Evolutionary conservation across 2,329 filamentous ascomycete genomes (phyloP).

Genomic region (Aspergillus pseudonomiae): DNA sequence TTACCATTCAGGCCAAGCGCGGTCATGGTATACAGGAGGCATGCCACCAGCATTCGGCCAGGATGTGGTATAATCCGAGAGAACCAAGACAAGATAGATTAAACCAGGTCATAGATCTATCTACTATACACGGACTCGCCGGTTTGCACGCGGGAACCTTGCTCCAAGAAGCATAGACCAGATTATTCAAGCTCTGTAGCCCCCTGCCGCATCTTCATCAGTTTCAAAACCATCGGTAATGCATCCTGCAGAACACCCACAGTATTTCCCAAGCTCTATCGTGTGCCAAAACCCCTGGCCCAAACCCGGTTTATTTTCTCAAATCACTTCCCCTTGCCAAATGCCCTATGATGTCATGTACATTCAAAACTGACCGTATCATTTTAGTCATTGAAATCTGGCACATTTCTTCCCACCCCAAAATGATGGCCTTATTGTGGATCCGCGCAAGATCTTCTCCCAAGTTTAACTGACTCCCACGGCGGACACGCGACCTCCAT

Average conservation of each 20-base stretch:
- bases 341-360: constrained; percentile 1
- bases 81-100: background rate
- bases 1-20: background rate
- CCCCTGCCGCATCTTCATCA: background rate
- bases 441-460: background rate
- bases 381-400: background rate
- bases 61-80: background rate
- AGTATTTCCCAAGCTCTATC: background rate
- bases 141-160: background rate
- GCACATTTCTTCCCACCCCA: background rate
- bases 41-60: background rate
- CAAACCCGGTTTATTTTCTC: background rate
- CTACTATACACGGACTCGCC: background rate
- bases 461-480: background rate
- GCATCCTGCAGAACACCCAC: background rate
- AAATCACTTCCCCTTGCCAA: background rate
- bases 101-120: background rate
- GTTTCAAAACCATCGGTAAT: background rate
- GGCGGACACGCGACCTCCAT: background rate
- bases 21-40: background rate
- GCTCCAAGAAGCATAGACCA: background rate
- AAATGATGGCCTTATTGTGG: background rate
- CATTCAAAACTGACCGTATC: background rate
- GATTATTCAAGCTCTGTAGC: background rate
- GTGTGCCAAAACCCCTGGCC: background rate